These are phyloP conservation scores for Megacollybia platyphylla DNA, from an alignment of 1,284 basidiomycete genomes.

Conservation along the genomic window DNA sequence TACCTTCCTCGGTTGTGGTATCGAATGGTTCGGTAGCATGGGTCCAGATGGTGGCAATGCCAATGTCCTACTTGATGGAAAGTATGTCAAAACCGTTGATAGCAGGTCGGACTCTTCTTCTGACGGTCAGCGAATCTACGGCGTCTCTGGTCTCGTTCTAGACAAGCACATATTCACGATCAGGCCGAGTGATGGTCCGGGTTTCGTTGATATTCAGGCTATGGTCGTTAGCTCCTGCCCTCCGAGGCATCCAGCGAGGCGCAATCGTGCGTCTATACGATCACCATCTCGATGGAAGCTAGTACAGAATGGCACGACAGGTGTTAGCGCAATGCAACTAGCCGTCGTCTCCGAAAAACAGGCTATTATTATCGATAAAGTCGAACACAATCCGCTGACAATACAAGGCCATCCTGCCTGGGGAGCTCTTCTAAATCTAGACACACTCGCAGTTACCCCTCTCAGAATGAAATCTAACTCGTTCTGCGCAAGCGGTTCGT, in stretches of 20 bases:
- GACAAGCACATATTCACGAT: conserved; percentile 53
- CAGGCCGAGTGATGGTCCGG: conserved; percentile 26
- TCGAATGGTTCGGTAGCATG: conserved; percentile 65
- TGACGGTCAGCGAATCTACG: conserved; percentile 55
- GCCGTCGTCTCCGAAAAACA: conserved; percentile 58
- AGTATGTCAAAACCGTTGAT: conserved; percentile 17
- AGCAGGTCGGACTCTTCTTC: conserved; percentile 9
- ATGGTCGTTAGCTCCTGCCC: conserved; percentile 42
- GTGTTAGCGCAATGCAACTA: conserved; percentile 77
- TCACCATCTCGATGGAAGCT: conserved; percentile 27
- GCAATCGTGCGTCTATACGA: no score
- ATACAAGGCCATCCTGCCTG: conserved; percentile 68
- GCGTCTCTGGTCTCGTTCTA: conserved; percentile 36
- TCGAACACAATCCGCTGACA: conserved; percentile 70
- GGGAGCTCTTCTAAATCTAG: conserved; percentile 62
- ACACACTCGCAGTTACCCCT: conserved; percentile 48
- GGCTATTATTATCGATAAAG: conserved; percentile 70
- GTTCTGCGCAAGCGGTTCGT: conserved; percentile 80
- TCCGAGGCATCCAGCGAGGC: neutral
- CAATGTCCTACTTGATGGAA: conserved; percentile 47
- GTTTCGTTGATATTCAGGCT: conserved; percentile 45
- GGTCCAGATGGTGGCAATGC: conserved; percentile 41
- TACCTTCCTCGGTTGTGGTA: conserved; percentile 54
- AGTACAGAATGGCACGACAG: conserved; percentile 51
- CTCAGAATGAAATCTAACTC: conserved; percentile 66